These are phyloP conservation scores for Corchorus olitorius DNA, from an alignment of 345 rosid species.

Conservation along the genomic window DNA sequence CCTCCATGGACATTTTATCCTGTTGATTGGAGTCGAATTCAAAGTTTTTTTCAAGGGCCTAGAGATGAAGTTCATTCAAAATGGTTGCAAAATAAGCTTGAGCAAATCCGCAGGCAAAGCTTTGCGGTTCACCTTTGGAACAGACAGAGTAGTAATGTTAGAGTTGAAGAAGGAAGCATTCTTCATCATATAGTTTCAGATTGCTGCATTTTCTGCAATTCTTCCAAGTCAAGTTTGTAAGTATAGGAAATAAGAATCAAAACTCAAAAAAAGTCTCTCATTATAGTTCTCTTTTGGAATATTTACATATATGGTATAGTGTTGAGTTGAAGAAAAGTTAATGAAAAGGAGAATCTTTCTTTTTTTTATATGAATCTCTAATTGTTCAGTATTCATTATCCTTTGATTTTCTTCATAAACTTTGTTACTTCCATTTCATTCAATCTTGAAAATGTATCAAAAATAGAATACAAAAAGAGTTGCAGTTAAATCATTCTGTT, in stretches of 20 bases:
- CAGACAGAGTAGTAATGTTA: conserved; percentile 66
- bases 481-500: conserved; percentile 9
- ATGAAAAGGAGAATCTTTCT: not conserved
- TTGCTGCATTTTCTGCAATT: conserved; percentile 72
- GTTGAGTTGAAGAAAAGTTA: not conserved
- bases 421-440: not conserved
- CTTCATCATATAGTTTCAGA: conserved; percentile 50
- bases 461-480: not conserved
- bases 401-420: not conserved
- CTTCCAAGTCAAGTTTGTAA: conserved; percentile 26
- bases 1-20: conserved; percentile 89
- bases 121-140: conserved; percentile 86
- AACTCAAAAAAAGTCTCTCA: not conserved
- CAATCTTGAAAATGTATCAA: not conserved
- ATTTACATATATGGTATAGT: not conserved
- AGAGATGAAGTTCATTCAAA: conserved; percentile 43
- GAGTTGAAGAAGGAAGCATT: conserved; percentile 67
- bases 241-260: conserved; percentile 16
- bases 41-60: conserved; percentile 54
- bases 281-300: not conserved
- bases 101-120: conserved; percentile 48
- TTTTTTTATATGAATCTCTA: not conserved
- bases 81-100: conserved; percentile 50
- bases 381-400: not conserved
- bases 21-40: conserved; percentile 70